Base-by-base conservation (phyloP, 306 rosid genomes). In the Cucurbita ficifolia region DNA sequence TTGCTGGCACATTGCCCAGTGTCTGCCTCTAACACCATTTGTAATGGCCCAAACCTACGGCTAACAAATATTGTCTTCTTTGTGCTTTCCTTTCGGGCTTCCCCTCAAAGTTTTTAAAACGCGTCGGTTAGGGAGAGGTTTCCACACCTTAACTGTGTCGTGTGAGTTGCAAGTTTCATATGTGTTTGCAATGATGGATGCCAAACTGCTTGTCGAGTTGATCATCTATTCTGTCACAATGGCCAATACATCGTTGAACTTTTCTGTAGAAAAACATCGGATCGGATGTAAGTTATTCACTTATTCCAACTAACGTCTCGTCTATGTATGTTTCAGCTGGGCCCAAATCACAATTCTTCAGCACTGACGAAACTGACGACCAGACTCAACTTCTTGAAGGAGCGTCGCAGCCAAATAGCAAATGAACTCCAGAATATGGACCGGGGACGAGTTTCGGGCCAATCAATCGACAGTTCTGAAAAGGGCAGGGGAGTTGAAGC, bases 341-440 rank as follows among this genome's bases (percentile, higher is more conserved):
- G 87, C 51, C 56, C 83, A 65, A 79, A 81, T 82, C 78, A 77
- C 13, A 74, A 89, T 7, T 11, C 83, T 82, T 84, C 89, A 76
- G 91, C 90, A 53, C 43, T 86, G 78, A 83, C 98, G 45, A 94
- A 94, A 84, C 78, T 91, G 87, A 88, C 96, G 16, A 82, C 86
- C 70, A 82, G 86, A 62, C 86, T 86, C 75, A 91, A 95, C 82
- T 86, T 95, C 79, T 80, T 95, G 91, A 91, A 95, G 85, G 97
- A 88, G 84, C 77, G 83, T 38, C 85, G 87, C 16, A 82, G 73
- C 77, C 97, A 88, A 72, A 76, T 52, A 57, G 76, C 85, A 56
- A 86, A 72, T 77, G 97, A 92, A 76, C 79, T 79, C 75, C 92
- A 86, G 62, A 80, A 84, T n/a, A 18, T 68, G 78, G 91, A 86